Evolutionary conservation across 2,329 filamentous ascomycete genomes (phyloP).

Genomic region (Monosporascus ibericus): DNA sequence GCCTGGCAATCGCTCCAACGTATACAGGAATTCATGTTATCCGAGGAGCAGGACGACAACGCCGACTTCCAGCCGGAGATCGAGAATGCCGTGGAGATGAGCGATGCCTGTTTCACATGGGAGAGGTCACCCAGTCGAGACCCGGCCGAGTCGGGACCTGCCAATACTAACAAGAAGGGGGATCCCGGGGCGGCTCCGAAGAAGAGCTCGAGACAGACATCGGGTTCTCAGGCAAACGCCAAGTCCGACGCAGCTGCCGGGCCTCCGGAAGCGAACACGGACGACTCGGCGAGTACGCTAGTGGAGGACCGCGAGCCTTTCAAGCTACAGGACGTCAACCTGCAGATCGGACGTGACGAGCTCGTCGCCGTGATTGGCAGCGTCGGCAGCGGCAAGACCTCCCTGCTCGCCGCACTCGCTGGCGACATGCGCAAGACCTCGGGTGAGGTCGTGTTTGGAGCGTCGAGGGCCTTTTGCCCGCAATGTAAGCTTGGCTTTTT

Average conservation of each 20-base stretch:
- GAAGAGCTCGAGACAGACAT: background rate
- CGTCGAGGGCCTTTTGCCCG: conserved; percentile 81
- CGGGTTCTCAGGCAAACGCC: conserved; percentile 19
- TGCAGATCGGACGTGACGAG: conserved; percentile 67
- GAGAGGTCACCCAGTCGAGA: conserved; percentile 59
- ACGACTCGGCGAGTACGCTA: conserved; percentile 48
- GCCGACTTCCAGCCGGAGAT: conserved; percentile 49
- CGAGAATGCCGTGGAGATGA: conserved; percentile 65
- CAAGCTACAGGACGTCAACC: conserved; percentile 61
- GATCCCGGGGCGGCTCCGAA: conserved; percentile 33
- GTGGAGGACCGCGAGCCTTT: conserved; percentile 62
- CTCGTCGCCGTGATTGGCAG: conserved; percentile 79
- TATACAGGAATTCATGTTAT: conserved; percentile 80
- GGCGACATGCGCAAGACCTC: conserved; percentile 86
- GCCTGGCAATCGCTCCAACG: conserved; percentile 79
- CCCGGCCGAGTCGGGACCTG: conserved; percentile 37
- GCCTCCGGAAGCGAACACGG: conserved; percentile 38
- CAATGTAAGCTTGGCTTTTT: conserved; percentile 45
- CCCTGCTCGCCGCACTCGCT: conserved; percentile 78
- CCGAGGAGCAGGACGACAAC: conserved; percentile 77
- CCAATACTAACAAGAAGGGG: conserved; percentile 42
- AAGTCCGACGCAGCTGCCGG: conserved; percentile 21
- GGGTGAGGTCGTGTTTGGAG: conserved; percentile 69
- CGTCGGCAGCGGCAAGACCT: conserved; percentile 89
- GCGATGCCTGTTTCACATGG: conserved; percentile 79